These are phyloP conservation scores for Ascoidea tarda DNA, from an alignment of 805 yeast genomes.

Conservation along the genomic window DNA sequence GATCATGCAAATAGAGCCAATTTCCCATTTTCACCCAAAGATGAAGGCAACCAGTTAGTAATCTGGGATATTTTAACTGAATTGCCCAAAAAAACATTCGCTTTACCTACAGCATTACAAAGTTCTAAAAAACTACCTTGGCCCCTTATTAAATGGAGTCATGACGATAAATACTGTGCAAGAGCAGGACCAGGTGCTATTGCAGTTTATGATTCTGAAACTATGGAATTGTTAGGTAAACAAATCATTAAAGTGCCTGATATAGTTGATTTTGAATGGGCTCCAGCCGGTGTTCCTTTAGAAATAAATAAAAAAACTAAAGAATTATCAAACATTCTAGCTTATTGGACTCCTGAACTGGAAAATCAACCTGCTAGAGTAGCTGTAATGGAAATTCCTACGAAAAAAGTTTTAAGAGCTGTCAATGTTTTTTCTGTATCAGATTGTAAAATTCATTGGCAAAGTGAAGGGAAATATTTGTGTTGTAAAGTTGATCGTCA, in stretches of 20 bases:
- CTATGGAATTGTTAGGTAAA: constrained; percentile 73
- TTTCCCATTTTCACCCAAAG: constrained; percentile 76
- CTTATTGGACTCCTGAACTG: constrained; percentile 96
- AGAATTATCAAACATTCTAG: constrained; percentile 50
- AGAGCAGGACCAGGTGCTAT: constrained; percentile 89
- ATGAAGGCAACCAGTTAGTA: constrained; percentile 86
- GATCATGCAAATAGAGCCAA: constrained; percentile 47
- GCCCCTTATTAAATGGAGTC: constrained; percentile 96
- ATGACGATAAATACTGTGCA: constrained; percentile 85
- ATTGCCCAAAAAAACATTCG: constrained; percentile 78
- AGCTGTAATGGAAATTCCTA: constrained; percentile 75
- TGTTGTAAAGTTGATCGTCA: constrained; percentile 96
- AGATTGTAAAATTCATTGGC: constrained; percentile 90
- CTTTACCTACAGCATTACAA: constrained; percentile 65
- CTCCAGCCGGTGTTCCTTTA: constrained; percentile 74
- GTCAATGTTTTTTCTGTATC: constrained; percentile 90
- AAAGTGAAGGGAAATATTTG: constrained; percentile 65
- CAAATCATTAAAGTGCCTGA: constrained; percentile 75
- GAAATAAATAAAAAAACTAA: constrained; percentile 36
- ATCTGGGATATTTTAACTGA: constrained; percentile 86
- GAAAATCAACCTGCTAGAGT: constrained; percentile 92
- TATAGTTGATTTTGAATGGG: constrained; percentile 84
- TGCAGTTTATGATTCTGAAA: constrained; percentile 72
- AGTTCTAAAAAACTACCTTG: constrained; percentile 49
- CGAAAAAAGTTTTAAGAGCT: constrained; percentile 73